These are phyloP conservation scores for Passalora sequoiae DNA, from an alignment of 2,329 filamentous ascomycete species.

Conservation along the genomic window DNA sequence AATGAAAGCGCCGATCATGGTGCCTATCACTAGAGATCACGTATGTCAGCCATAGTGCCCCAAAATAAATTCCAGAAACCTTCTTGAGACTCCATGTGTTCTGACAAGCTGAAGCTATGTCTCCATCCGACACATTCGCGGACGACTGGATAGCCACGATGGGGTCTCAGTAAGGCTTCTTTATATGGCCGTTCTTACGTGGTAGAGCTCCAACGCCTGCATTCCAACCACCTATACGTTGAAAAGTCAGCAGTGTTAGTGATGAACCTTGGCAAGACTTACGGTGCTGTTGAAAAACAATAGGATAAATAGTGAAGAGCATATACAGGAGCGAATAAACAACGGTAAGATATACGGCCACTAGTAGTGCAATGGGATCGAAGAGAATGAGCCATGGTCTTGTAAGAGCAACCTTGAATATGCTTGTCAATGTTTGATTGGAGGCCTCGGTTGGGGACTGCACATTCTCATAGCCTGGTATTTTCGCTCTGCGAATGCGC, in stretches of 20 bases:
- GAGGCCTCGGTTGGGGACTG: constrained; percentile 47
- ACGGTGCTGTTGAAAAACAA: no score
- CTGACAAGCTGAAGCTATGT: no score
- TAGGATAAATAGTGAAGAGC: constrained; percentile 56
- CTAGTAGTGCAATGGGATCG: constrained; percentile 50
- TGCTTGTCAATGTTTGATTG: constrained; percentile 38
- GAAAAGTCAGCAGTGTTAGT: constrained; percentile 45
- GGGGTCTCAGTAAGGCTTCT: no score
- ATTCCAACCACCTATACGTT: constrained; percentile 51
- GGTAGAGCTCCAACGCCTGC: constrained; percentile 50
- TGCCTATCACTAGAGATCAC: no score
- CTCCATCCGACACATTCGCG: no score
- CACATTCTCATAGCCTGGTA: constrained; percentile 51
- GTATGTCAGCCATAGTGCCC: no score
- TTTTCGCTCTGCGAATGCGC: constrained; percentile 44
- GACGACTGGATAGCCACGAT: no score
- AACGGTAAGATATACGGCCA: constrained; percentile 50
- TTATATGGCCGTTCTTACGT: no score
- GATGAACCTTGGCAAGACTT: no score
- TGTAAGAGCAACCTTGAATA: constrained; percentile 51
- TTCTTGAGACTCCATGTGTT: no score
- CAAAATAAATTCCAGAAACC: no score
- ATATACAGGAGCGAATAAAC: constrained; percentile 54
- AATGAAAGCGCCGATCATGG: constrained; percentile 45
- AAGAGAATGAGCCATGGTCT: constrained; percentile 52